Base-by-base conservation (phyloP, 2,329 filamentous ascomycete genomes). In the Camptophora hylomeconis region DNA sequence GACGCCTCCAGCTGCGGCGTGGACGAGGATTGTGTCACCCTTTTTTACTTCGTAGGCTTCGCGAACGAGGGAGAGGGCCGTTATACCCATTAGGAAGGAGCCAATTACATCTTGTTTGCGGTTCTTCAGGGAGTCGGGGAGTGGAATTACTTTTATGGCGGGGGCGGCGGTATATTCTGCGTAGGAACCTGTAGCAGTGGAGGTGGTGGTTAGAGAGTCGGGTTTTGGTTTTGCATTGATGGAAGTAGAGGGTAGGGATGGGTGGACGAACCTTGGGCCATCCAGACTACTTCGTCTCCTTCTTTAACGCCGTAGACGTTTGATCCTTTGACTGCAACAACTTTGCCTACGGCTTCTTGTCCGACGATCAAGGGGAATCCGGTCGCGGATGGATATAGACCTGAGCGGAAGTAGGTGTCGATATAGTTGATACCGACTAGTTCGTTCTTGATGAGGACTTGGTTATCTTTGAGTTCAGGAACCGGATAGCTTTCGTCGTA, bases 341-440 rank as follows among this genome's bases (percentile, higher is more conserved):
- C 58, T 21, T 67, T 73, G 36, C 86, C 84, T 33, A 72, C 68
- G 35, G 67, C 80, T 60, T 94, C 86, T 45, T 78, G 76, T 37
- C 86, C 84, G 12, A 87, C 75, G 28, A 76, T 74, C 45, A 80
- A 68, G 4, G 84, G 86, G 44, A 80, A 72, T 2, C 59, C 51
- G 1, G 78, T 66, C 1, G 74, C 60, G 10, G 36, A 29, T 7
- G 65, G 60, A 63, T 93, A 93, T 28, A 92, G 69, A 7, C 86
- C 86, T 8, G 69, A 73, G 51, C 86, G 82, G 68, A 86, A 92
- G 58, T 93, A 92, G 20, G 70, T 92, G 56, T 93, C 86, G 47
- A 93, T 92, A 58, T 70, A 93, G 58, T 93, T 93, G 37, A 93
- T 62, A 35, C 84, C 86, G 26, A 78, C 65, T 50, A 70, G 80